These are phyloP conservation scores for Chaetomiaceae sp. DNA, from an alignment of 2,329 filamentous ascomycete genomes.

Conservation along the genomic window DNA sequence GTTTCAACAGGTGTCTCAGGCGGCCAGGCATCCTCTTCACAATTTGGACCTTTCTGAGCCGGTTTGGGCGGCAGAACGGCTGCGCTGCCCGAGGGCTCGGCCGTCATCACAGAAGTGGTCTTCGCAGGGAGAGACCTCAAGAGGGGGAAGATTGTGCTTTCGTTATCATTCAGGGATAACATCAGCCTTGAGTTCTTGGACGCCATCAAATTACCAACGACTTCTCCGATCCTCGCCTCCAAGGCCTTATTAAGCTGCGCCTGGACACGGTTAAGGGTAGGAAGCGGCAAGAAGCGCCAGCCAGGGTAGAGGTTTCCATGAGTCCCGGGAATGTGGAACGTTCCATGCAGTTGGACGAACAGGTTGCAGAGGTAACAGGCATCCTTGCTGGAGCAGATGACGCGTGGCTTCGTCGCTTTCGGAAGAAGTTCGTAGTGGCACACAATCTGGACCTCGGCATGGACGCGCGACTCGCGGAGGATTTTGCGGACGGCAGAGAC, in stretches of 20 bases:
- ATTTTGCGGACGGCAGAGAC: not conserved
- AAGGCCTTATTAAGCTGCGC: constrained; percentile 10
- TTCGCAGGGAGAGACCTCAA: constrained; percentile 4
- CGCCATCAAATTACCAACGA: constrained; percentile 1
- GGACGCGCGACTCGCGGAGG: constrained; percentile 36
- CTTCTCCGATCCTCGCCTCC: constrained; percentile 4
- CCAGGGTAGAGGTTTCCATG: constrained; percentile 43
- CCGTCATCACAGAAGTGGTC: not conserved
- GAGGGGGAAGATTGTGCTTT: constrained; percentile 16
- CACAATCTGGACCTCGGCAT: constrained; percentile 48
- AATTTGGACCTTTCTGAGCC: not conserved
- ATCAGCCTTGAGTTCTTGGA: not conserved
- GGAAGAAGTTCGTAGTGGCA: constrained; percentile 37
- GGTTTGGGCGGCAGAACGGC: not conserved
- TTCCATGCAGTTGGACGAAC: constrained; percentile 40
- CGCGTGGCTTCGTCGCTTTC: constrained; percentile 33
- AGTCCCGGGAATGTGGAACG: constrained; percentile 37
- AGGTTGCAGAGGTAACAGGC: constrained; percentile 49
- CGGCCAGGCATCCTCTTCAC: not conserved
- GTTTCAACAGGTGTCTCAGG: not conserved
- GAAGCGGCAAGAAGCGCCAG: constrained; percentile 40
- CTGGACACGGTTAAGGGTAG: not conserved
- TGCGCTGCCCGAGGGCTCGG: not conserved
- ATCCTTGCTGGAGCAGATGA: constrained; percentile 46
- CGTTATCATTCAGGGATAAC: constrained; percentile 13